Conservation (phyloP, 2,329 filamentous ascomycete species). For the Knufia fluminis region DNA sequence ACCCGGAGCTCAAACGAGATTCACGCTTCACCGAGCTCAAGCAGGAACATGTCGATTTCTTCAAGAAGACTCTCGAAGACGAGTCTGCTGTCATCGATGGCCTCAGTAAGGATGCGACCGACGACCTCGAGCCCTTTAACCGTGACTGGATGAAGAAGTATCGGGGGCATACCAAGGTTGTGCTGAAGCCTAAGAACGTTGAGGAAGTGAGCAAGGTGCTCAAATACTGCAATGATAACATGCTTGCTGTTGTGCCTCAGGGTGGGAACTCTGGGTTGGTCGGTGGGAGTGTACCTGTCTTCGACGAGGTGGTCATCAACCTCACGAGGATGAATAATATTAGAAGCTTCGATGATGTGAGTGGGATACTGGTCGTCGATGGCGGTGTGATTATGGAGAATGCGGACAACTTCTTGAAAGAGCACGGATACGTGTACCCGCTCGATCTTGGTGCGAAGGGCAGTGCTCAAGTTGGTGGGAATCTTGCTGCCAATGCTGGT, state of each 20-base stretch:
- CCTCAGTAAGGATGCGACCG: conserved; percentile 60
- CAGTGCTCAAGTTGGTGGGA: conserved; percentile 91
- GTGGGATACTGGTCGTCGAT: conserved; percentile 80
- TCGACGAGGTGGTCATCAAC: conserved; percentile 95
- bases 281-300: conserved; percentile 89
- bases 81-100: conserved; percentile 78
- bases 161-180: conserved; percentile 76
- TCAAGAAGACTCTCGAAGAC: conserved; percentile 69
- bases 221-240: conserved; percentile 88
- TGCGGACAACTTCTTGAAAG: conserved; percentile 74
- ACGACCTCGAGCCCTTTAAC: conserved; percentile 88
- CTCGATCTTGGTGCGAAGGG: conserved; percentile 97
- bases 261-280: conserved; percentile 95
- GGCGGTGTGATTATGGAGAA: conserved; percentile 85
- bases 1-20: conserved; percentile 71
- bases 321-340: conserved; percentile 85
- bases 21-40: conserved; percentile 61
- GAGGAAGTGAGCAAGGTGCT: conserved; percentile 85
- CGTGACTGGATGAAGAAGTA: conserved; percentile 99
- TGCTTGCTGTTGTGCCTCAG: conserved; percentile 89
- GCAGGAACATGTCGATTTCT: conserved; percentile 69
- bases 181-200: conserved; percentile 74
- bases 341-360: conserved; percentile 84
- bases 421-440: conserved; percentile 82
- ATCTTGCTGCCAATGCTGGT: conserved; percentile 91